These are phyloP conservation scores for Mucor racemosus DNA, from an alignment of 371 early-diverging fungal species.

Conservation along the genomic window DNA sequence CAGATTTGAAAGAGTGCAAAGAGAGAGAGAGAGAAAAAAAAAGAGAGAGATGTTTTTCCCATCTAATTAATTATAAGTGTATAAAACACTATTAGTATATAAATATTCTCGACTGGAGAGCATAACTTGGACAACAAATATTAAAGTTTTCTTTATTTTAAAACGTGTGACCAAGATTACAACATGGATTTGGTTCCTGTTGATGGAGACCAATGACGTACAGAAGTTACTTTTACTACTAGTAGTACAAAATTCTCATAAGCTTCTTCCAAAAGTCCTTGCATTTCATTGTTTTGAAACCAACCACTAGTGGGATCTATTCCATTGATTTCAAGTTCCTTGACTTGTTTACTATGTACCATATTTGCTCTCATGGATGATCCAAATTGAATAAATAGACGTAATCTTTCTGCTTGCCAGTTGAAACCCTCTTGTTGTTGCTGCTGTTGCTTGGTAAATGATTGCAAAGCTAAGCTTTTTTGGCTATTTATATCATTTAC, in stretches of 20 bases:
- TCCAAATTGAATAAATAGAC: conserved; percentile 30
- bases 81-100: neutral
- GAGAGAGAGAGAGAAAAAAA: neutral
- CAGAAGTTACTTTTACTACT: conserved; percentile 35
- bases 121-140: neutral
- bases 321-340: conserved; percentile 15
- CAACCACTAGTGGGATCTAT: conserved; percentile 27
- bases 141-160: neutral
- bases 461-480: conserved; percentile 25
- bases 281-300: conserved; percentile 30
- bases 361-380: conserved; percentile 18
- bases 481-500: neutral
- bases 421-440: conserved; percentile 20
- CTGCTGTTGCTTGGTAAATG: conserved; percentile 28
- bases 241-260: conserved; percentile 45
- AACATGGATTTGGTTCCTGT: conserved; percentile 26
- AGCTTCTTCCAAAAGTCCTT: conserved; percentile 34
- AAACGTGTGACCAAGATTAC: conserved; percentile 9
- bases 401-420: conserved; percentile 47
- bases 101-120: neutral
- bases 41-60: conserved; percentile 3
- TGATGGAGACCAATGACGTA: conserved; percentile 30
- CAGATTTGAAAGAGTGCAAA: too few relatives aligned
- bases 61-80: neutral
- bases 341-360: neutral